Base-by-base conservation (phyloP, 352 stramenopile genomes). In the Globisporangium viniferum region DNA sequence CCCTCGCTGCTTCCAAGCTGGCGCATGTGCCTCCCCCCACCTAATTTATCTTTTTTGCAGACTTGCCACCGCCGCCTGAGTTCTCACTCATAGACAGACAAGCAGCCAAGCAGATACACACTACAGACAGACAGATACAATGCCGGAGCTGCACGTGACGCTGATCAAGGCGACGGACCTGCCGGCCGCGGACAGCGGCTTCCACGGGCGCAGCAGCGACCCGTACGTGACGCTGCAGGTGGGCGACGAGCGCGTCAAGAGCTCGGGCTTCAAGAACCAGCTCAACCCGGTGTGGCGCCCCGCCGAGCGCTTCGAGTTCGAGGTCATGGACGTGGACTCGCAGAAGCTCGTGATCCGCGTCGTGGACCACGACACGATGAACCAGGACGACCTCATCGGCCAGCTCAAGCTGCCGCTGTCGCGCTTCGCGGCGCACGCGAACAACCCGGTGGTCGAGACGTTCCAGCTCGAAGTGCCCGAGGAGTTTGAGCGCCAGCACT, bases 281-380 rank as follows among this genome's bases (percentile, higher is more conserved):
- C 71, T 94, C 24, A 78, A 92, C 46, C 86, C 86, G 5, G 82
- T 84, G 59, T 94, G 86, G 86, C 75, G 85, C n/a, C 85, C 85
- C 12, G 74, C 82, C 9, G 82, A 94, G 72, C 80, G 73, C 24
- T 92, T 92, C 65, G 84, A 90, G 69, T 92, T 94, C 59, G 76
- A 86, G 12, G 68, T 92, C 44, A 41, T 69, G 3, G 76, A 92
- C 46, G 55, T 70, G 0, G 69, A 80, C 39, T 73, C 74, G 8
- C 61, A 80, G 22, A 77, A 89, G 33, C 70, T 94, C 61, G 24
- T 77, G 35, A 68, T 94, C 58, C 75, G 80, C 55, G 73, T 94
- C 62, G 77, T 84, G 54, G 86, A 94, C 74, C 76, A 89, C 48
- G 86, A 94, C 66, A 76, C 69, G 20, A 82, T 85, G 68, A 92